Conservation (phyloP, 768 basidiomycete species). For the Suillus variegatus region DNA sequence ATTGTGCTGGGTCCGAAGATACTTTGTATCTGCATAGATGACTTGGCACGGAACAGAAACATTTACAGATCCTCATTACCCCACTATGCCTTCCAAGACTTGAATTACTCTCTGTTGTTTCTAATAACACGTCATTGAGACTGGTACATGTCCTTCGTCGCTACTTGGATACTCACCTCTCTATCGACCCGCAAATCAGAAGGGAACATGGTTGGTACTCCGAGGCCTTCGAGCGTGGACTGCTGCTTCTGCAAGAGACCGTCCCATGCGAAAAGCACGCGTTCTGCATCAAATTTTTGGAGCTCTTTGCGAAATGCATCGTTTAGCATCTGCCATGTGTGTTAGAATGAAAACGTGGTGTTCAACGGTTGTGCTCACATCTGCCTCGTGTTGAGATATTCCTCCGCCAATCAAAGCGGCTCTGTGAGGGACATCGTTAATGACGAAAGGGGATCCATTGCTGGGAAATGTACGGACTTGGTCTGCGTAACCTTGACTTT, state of each 20-base stretch:
- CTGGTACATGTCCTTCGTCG: slow-evolving; percentile 1
- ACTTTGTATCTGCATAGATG: neutral
- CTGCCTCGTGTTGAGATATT: slow-evolving; percentile 65
- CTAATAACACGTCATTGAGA: slow-evolving; percentile 36
- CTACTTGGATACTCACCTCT: slow-evolving; percentile 48
- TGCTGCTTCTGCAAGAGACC: slow-evolving; percentile 74
- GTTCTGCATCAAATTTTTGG: slow-evolving; percentile 65
- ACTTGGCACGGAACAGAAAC: neutral
- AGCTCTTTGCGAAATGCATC: slow-evolving; percentile 67
- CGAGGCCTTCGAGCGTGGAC: slow-evolving; percentile 53
- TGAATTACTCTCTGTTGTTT: slow-evolving; percentile 71
- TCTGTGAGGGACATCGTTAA: slow-evolving; percentile 37
- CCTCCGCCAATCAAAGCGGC: slow-evolving; percentile 65
- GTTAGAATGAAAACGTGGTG: slow-evolving; percentile 10
- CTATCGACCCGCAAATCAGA: slow-evolving; percentile 48
- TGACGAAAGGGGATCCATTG: slow-evolving; percentile 4
- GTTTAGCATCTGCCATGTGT: slow-evolving; percentile 40
- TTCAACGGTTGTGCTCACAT: slow-evolving; percentile 22
- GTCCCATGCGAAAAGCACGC: slow-evolving; percentile 76
- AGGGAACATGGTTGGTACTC: slow-evolving; percentile 73
- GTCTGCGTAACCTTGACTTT: slow-evolving; percentile 68
- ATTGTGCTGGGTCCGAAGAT: neutral
- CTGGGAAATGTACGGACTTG: slow-evolving; percentile 47
- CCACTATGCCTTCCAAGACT: slow-evolving; percentile 60
- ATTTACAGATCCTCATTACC: slow-evolving; percentile 1